These are phyloP conservation scores for Hypomontagnella monticulosa DNA, from an alignment of 495 filamentous ascomycete genomes.

Conservation along the genomic window DNA sequence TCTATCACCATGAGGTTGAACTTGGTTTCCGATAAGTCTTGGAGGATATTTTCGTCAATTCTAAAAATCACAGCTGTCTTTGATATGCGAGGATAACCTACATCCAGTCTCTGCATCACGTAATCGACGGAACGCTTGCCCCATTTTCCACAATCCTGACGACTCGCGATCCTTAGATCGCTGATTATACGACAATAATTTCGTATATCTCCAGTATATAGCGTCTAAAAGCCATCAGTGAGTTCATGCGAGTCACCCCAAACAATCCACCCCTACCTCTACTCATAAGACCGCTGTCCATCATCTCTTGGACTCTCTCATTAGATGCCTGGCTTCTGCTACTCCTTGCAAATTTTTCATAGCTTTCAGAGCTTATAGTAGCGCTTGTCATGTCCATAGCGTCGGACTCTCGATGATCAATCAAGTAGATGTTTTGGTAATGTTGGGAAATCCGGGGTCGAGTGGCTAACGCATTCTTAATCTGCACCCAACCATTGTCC, in stretches of 20 bases:
- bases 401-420: background rate
- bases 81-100: background rate
- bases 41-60: background rate
- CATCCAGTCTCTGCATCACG: conserved; percentile 10
- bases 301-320: conserved; percentile 12
- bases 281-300: conserved; percentile 20
- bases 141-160: background rate
- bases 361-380: conserved; percentile 22
- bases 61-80: background rate
- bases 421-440: background rate
- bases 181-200: background rate
- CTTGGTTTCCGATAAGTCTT: conserved; percentile 10
- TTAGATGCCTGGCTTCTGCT: background rate
- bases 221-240: conserved; percentile 1
- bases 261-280: background rate
- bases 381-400: background rate
- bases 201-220: conserved; percentile 19
- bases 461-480: too few species aligned
- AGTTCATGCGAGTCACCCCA: background rate
- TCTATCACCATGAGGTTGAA: conserved; percentile 5
- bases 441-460: too few species aligned
- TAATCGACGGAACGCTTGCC: conserved; percentile 7
- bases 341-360: conserved; percentile 12
- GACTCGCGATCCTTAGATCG: background rate
- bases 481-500: too few species aligned